Percentiles rank a stretch among this genome's conserved stretches.
phyloP scores from a whole-genome alignment of 257 asterid species.

The Solanum dulcamara region DNA sequence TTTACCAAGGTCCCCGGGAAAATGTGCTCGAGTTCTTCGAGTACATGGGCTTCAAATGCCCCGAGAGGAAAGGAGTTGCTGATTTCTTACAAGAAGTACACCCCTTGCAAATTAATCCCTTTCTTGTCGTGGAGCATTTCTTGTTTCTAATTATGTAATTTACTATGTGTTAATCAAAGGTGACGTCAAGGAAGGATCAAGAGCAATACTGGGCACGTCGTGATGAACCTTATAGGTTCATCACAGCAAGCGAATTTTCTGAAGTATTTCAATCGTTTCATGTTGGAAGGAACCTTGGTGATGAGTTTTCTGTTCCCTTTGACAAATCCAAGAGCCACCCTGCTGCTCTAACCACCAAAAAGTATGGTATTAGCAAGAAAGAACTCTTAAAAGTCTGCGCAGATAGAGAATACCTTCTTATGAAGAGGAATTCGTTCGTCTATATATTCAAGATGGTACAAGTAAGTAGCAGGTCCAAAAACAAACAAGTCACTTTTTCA shows the following conservation, averaged over 20 bases:
- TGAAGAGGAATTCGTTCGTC: constrained; percentile 69
- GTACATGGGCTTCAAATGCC: constrained; percentile 72
- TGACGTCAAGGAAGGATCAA: constrained; percentile 84
- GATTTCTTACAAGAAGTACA: constrained; percentile 87
- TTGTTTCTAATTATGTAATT: neutral
- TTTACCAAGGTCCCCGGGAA: constrained; percentile 83
- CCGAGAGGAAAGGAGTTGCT: constrained; percentile 84
- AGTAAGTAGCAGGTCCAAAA: constrained; percentile 22
- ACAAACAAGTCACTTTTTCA: neutral
- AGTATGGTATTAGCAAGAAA: constrained; percentile 59
- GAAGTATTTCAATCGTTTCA: constrained; percentile 68
- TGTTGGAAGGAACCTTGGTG: constrained; percentile 46
- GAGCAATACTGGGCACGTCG: constrained; percentile 61
- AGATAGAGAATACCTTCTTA: constrained; percentile 51
- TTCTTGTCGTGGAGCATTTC: neutral
- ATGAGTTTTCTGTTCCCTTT: constrained; percentile 61
- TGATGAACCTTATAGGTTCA: constrained; percentile 41
- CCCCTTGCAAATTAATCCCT: neutral
- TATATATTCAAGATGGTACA: constrained; percentile 58
- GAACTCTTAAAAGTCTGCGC: constrained; percentile 60
- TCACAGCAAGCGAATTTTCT: constrained; percentile 45
- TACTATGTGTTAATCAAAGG: constrained; percentile 24
- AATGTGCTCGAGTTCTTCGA: constrained; percentile 65
- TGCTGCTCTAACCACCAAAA: constrained; percentile 44
- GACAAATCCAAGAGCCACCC: constrained; percentile 62